A percentile compares a stretch with the other conserved stretches of the same genome.
Conservation (phyloP, 2,329 filamentous ascomycete species). For the Colletotrichum eremochloae region DNA sequence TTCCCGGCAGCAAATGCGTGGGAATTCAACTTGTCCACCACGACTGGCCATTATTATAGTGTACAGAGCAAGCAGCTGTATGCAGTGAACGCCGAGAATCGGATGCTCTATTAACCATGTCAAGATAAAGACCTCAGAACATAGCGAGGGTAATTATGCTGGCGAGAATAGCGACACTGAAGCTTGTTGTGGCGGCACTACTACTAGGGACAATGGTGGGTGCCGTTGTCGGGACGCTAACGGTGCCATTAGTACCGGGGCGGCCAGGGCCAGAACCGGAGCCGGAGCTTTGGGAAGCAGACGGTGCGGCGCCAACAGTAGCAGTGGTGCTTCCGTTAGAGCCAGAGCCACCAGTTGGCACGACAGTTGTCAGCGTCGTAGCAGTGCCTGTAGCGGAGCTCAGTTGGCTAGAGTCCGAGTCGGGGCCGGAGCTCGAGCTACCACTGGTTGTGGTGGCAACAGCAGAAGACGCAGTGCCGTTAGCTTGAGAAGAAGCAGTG, state of each 20-base stretch:
- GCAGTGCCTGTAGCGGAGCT: constrained; percentile 23
- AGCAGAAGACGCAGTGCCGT: constrained; percentile 38
- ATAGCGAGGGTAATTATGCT: constrained; percentile 38
- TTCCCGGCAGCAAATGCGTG: background rate
- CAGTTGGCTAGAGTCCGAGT: constrained; percentile 39
- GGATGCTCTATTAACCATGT: background rate
- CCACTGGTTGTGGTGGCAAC: constrained; percentile 33
- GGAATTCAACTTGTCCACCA: background rate
- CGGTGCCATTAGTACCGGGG: constrained; percentile 36
- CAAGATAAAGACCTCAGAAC: constrained; percentile 21
- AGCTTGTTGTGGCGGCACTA: constrained; percentile 23
- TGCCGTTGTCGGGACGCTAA: constrained; percentile 29
- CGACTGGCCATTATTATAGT: constrained; percentile 13
- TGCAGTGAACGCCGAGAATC: background rate
- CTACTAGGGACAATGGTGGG: constrained; percentile 23
- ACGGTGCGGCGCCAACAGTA: constrained; percentile 43
- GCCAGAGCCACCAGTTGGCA: constrained; percentile 37
- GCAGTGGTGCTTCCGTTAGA: constrained; percentile 41
- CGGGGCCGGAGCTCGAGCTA: constrained; percentile 11
- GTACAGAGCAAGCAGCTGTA: background rate
- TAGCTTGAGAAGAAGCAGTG: constrained; percentile 41
- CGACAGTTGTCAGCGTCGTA: constrained; percentile 42
- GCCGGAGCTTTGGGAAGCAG: constrained; percentile 39
- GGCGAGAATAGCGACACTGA: constrained; percentile 35
- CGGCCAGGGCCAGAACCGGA: constrained; percentile 44